phyloP scores from a whole-genome alignment of 768 basidiomycete species.

The Leccinum ochraceum region DNA sequence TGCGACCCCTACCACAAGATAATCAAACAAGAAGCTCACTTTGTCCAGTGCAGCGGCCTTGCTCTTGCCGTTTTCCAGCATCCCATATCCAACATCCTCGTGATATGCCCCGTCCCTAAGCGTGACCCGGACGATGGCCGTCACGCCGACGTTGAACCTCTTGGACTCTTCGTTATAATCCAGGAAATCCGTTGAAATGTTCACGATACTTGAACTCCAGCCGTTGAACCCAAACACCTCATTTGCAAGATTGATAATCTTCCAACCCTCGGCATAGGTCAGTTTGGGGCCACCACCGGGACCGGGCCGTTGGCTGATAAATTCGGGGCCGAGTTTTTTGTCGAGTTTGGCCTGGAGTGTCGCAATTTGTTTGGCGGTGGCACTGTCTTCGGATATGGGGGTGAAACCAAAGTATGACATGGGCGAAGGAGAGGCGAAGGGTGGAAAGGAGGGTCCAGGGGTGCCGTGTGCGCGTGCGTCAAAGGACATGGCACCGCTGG shows the following conservation, averaged over 20 bases:
- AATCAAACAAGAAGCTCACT: slow-evolving; percentile 45
- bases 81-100: slow-evolving; percentile 93
- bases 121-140: slow-evolving; percentile 85
- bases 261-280: slow-evolving; percentile 97
- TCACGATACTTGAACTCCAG: slow-evolving; percentile 83
- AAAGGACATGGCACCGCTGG: slow-evolving; percentile 62
- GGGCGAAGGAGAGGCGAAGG: slow-evolving; percentile 6
- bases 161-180: slow-evolving; percentile 71
- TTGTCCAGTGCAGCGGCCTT: slow-evolving; percentile 91
- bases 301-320: slow-evolving; percentile 84
- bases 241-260: slow-evolving; percentile 95
- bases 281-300: slow-evolving; percentile 86
- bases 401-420: slow-evolving; percentile 2
- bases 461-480: slow-evolving; percentile 54
- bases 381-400: slow-evolving; percentile 57
- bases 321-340: slow-evolving; percentile 93
- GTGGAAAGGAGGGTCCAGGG: slow-evolving; percentile 19
- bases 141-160: slow-evolving; percentile 72
- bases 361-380: slow-evolving; percentile 55
- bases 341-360: slow-evolving; percentile 78
- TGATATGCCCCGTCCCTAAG: slow-evolving; percentile 86
- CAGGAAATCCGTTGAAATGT: slow-evolving; percentile 72
- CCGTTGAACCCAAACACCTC: slow-evolving; percentile 99
- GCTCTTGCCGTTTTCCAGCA: slow-evolving; percentile 79
- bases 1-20: not conserved